Base-by-base conservation (phyloP, 148 eudicot species). In the Persicaria tinctoria region DNA sequence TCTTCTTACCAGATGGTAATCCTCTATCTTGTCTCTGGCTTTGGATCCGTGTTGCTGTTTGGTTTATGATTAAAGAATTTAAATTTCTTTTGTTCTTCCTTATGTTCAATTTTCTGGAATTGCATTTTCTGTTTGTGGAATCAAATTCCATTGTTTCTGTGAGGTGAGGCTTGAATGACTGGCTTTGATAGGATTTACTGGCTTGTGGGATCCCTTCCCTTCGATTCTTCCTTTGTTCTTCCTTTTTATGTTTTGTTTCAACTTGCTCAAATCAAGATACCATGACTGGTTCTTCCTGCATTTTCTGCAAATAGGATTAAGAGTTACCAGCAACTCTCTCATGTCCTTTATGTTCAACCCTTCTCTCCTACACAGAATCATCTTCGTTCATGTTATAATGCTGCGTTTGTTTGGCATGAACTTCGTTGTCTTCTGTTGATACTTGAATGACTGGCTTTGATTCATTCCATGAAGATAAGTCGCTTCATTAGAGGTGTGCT, bases 1-100 rank as follows among this genome's bases (percentile, higher is more conserved):
- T 91, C 76, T 89, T 85, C 83, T 82, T 91, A 68, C 97, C 94
- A 9, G 90, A 89, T 27, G 94, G 94, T 92, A 84, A 74, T 16
- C 41, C 66, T 75, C 64, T 74, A 32, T 50, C 13, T 55, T 70
- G 17, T 1, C 32, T 23, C 46, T 46, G 41, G 9, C 51, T 49
- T 64, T 63, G 3, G 46, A 11, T 63, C 5, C 32, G 45, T 63
- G 27, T 9, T 8, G 41, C 41, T 68, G 71, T 68, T 68, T 11
- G 5, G 46, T 68, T 2, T 27, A 0, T 27, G 70, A 66, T 27
- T n/a, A 45, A 66, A 10, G 46, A 27, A 5, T 14, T 18, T 6
- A 44, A 66, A 11, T 9, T 66, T 66, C 5, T 1, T 66, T 38
- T 0, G 12, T 44, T 13, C 72, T 68, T 68, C 20, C 20, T 10